These are phyloP conservation scores for Pestalotiopsis sp. DNA, from an alignment of 2,329 filamentous ascomycete genomes.

Conservation along the genomic window DNA sequence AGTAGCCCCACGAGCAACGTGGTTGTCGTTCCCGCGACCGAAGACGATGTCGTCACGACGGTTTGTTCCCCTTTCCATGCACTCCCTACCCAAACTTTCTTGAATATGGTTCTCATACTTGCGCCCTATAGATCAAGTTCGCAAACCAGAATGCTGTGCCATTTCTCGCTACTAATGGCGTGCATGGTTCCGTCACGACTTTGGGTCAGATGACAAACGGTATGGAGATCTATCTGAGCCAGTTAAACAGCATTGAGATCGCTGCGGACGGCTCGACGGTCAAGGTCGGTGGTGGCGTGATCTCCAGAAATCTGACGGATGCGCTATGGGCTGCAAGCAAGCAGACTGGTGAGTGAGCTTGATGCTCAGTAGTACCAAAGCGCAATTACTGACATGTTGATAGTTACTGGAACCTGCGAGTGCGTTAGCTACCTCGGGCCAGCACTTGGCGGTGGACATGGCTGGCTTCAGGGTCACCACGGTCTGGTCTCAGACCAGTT, in stretches of 20 bases:
- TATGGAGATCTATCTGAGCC: constrained; percentile 39
- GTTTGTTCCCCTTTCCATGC: constrained; percentile 21
- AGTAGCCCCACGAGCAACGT: constrained; percentile 32
- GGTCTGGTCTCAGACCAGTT: constrained; percentile 56
- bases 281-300: constrained; percentile 38
- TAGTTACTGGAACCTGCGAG: constrained; percentile 44
- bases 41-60: constrained; percentile 37
- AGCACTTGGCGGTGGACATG: constrained; percentile 58
- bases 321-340: constrained; percentile 41
- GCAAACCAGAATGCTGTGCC: constrained; percentile 37
- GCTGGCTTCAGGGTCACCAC: constrained; percentile 52
- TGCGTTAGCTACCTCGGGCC: constrained; percentile 47
- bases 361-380: neutral
- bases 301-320: constrained; percentile 36
- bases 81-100: too few relatives aligned
- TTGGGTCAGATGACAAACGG: constrained; percentile 38
- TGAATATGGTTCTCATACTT: neutral
- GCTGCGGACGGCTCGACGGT: constrained; percentile 33
- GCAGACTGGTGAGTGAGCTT: constrained; percentile 32
- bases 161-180: constrained; percentile 38
- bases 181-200: constrained; percentile 38
- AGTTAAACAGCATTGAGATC: constrained; percentile 35
- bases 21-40: constrained; percentile 33
- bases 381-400: neutral
- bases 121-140: constrained; percentile 36